These are phyloP conservation scores for Colletotrichum karsti DNA, from an alignment of 2,329 filamentous ascomycete genomes.

Conservation along the genomic window DNA sequence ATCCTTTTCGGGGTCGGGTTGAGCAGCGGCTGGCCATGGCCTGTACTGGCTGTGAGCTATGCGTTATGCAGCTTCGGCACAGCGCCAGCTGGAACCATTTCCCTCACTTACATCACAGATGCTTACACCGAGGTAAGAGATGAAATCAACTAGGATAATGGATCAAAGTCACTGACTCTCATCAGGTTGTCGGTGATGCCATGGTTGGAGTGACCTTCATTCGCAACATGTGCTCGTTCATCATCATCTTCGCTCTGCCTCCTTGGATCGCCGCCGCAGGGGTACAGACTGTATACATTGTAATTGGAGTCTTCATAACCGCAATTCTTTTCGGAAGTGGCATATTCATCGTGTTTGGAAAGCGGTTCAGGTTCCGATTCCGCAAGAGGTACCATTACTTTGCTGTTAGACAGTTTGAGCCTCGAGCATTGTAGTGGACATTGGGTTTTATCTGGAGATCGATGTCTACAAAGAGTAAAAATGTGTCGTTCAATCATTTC, in stretches of 20 bases:
- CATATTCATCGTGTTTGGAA: neutral
- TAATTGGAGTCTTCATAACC: constrained; percentile 26
- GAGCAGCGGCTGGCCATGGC: neutral
- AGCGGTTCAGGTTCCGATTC: neutral
- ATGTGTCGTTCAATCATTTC: too few relatives aligned
- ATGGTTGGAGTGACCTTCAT: constrained; percentile 53
- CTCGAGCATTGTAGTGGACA: neutral
- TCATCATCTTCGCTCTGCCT: constrained; percentile 54
- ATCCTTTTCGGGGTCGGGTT: neutral
- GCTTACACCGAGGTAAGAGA: constrained; percentile 42
- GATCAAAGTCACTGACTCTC: neutral
- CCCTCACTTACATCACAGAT: constrained; percentile 48
- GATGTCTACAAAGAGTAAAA: too few relatives aligned
- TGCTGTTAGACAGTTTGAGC: neutral
- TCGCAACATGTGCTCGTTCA: constrained; percentile 51
- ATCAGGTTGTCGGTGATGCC: constrained; percentile 57
- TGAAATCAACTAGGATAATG: too few relatives aligned
- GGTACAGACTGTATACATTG: neutral
- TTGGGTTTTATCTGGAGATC: neutral
- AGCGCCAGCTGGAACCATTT: constrained; percentile 40
- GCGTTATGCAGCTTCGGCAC: constrained; percentile 46
- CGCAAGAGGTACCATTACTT: neutral
- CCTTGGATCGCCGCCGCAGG: constrained; percentile 38
- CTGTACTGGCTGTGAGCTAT: constrained; percentile 42
- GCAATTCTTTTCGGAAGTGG: constrained; percentile 31